Percentiles rank a stretch among this genome's conserved stretches.
These are phyloP conservation scores for Pisolithus thermaeus DNA, from an alignment of 1,284 basidiomycete species.

Conservation along the genomic window DNA sequence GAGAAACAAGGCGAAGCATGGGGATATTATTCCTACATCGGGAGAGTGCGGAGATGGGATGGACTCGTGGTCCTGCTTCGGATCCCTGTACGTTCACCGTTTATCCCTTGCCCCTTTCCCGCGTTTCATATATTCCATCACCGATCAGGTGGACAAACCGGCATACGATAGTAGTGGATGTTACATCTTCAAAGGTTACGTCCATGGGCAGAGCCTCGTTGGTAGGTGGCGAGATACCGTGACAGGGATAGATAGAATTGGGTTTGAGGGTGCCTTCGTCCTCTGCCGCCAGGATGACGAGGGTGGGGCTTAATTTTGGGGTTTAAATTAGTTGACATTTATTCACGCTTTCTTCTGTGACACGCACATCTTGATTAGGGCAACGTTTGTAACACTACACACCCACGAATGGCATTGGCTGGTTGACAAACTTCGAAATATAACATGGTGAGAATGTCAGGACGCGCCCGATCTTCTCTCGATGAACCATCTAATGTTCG, in stretches of 20 bases:
- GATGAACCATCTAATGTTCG: constrained; percentile 74
- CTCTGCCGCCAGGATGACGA: constrained; percentile 28
- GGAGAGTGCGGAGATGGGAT: constrained; percentile 45
- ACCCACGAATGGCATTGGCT: constrained; percentile 3
- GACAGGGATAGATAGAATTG: constrained; percentile 31
- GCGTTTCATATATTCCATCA: not conserved
- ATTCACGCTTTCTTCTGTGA: not conserved
- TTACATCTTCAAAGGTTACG: constrained; percentile 48
- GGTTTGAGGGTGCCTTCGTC: constrained; percentile 43
- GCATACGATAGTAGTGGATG: constrained; percentile 28
- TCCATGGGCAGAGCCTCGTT: constrained; percentile 42
- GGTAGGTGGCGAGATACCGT: constrained; percentile 47
- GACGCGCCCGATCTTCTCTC: constrained; percentile 43
- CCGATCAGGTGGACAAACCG: constrained; percentile 28
- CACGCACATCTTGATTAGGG: no score
- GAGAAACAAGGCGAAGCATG: constrained; percentile 40
- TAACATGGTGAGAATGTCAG: not conserved
- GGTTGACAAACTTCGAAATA: no score
- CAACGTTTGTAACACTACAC: no score
- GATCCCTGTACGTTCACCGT: constrained; percentile 33
- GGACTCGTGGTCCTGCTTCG: constrained; percentile 42
- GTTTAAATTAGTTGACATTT: not conserved
- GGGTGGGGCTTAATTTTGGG: constrained; percentile 5
- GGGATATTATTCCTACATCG: constrained; percentile 41
- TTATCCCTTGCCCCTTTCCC: not conserved